Conservation (phyloP, 2,329 filamentous ascomycete genomes). For the Penicillium sp. region DNA sequence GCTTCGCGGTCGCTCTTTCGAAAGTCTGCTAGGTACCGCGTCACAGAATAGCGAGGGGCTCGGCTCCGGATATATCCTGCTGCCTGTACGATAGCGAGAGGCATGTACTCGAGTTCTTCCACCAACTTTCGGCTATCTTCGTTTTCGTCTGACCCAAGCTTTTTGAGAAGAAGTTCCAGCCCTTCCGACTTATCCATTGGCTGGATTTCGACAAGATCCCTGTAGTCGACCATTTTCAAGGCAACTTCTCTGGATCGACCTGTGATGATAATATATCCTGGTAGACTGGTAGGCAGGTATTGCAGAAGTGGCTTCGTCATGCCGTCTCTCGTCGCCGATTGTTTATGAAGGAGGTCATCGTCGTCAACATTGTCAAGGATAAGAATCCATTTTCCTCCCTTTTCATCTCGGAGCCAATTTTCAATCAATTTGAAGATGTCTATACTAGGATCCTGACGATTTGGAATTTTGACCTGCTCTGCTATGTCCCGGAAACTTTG, state of each 20-base stretch:
- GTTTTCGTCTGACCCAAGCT: neutral
- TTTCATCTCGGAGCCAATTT: constrained; percentile 19
- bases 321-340: neutral
- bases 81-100: constrained; percentile 31
- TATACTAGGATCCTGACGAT: constrained; percentile 28
- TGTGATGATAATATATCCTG: neutral
- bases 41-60: neutral
- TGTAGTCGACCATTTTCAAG: neutral
- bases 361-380: constrained; percentile 30
- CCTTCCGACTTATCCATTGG: neutral
- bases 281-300: neutral
- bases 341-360: constrained; percentile 9
- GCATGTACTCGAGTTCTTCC: constrained; percentile 25
- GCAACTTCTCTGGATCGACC: neutral
- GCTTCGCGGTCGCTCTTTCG: constrained; percentile 30
- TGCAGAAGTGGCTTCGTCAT: neutral
- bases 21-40: constrained; percentile 28
- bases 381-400: constrained; percentile 20
- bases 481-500: constrained; percentile 38
- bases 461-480: constrained; percentile 27
- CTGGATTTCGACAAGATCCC: neutral
- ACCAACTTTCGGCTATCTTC: neutral
- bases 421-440: constrained; percentile 33
- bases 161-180: neutral
- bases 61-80: constrained; percentile 27